These are phyloP conservation scores for Candida verbasci DNA, from an alignment of 805 yeast species.

Conservation along the genomic window DNA sequence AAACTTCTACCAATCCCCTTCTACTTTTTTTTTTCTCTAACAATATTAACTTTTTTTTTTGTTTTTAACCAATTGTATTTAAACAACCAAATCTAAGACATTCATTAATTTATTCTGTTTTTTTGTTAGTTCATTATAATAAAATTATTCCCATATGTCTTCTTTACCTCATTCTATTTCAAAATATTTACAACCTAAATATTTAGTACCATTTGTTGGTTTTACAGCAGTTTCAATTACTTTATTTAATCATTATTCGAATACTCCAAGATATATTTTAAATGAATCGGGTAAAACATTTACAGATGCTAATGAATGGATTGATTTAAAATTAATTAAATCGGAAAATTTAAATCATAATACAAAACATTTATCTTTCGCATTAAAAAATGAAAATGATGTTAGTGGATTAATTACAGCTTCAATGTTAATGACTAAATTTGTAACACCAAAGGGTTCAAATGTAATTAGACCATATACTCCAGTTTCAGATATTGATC, in stretches of 20 bases:
- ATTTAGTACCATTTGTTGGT: constrained; percentile 25
- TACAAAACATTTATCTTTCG: constrained; percentile 67
- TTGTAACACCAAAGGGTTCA: constrained; percentile 75
- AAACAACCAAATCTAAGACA: too few relatives aligned
- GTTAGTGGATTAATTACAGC: constrained; percentile 77
- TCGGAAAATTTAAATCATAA: constrained; percentile 51
- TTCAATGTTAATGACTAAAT: constrained; percentile 77
- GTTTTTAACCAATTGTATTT: background rate
- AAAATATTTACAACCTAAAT: constrained; percentile 22
- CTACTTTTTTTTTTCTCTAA: too few relatives aligned
- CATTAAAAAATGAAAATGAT: constrained; percentile 61
- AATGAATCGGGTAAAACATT: constrained; percentile 46
- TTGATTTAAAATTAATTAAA: constrained; percentile 58
- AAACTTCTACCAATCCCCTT: too few relatives aligned
- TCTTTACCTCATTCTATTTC: constrained; percentile 5
- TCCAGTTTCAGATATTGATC: constrained; percentile 69
- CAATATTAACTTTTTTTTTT: too few relatives aligned
- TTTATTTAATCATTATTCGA: constrained; percentile 22
- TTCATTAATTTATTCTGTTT: too few relatives aligned
- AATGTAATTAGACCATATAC: constrained; percentile 88
- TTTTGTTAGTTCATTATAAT: too few relatives aligned
- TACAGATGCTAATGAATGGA: constrained; percentile 56
- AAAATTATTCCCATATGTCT: background rate
- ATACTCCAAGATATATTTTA: constrained; percentile 12
- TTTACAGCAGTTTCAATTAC: constrained; percentile 30